These are phyloP conservation scores for Lasiodiplodia hormozganensis DNA, from an alignment of 2,329 filamentous ascomycete genomes.

Conservation along the genomic window DNA sequence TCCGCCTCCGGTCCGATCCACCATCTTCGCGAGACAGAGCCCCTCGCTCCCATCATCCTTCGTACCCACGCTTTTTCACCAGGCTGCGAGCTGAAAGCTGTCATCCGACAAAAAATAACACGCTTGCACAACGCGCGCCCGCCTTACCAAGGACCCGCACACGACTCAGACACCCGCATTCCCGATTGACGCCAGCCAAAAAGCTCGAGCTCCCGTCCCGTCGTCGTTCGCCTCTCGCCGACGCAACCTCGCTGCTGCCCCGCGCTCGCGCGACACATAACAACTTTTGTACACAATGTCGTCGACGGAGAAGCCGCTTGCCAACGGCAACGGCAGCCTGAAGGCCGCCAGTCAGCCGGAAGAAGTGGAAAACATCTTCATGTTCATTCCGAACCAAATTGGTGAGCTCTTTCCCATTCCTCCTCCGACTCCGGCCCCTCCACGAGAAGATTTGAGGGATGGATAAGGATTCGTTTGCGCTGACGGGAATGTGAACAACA, in stretches of 20 bases:
- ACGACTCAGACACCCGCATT: constrained; percentile 6
- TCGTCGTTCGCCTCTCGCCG: background rate
- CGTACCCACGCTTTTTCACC: background rate
- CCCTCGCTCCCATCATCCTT: background rate
- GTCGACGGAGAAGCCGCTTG: constrained; percentile 14
- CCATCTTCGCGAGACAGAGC: background rate
- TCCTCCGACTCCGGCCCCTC: background rate
- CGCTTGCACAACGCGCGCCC: constrained; percentile 10
- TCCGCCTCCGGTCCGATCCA: background rate
- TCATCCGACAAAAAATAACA: constrained; percentile 1
- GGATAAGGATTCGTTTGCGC: background rate
- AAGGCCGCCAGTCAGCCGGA: constrained; percentile 30
- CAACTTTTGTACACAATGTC: constrained; percentile 11
- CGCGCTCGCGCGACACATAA: constrained; percentile 6
- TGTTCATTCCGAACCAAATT: constrained; percentile 61
- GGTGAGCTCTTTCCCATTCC: constrained; percentile 44
- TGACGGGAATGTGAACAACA: constrained; percentile 33
- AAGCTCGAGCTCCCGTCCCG: constrained; percentile 2
- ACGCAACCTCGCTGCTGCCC: constrained; percentile 1
- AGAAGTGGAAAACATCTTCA: constrained; percentile 61
- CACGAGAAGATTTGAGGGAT: background rate
- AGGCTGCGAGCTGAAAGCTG: constrained; percentile 11
- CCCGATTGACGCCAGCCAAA: constrained; percentile 6
- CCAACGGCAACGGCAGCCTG: constrained; percentile 28
- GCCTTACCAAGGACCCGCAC: background rate